phyloP scores from a whole-genome alignment of 2,329 filamentous ascomycete species.

The Phaeosphaeriaceae sp. region DNA sequence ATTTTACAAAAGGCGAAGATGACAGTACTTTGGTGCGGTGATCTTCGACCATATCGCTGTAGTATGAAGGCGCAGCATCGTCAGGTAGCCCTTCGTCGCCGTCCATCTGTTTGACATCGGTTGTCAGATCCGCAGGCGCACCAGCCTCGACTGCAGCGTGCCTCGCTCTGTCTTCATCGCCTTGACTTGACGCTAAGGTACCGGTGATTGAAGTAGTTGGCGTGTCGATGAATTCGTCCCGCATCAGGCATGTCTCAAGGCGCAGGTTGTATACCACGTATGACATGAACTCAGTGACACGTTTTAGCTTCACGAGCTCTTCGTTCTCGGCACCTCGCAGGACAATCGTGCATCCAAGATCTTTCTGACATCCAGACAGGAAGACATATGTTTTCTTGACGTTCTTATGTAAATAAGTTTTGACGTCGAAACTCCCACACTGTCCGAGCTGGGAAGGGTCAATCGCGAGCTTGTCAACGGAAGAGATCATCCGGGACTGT shows the following conservation, averaged over 20 bases:
- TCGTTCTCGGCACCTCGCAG: slow-evolving; percentile 80
- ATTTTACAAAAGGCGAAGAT: slow-evolving; percentile 94
- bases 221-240: slow-evolving; percentile 88
- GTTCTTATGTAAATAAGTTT: slow-evolving; percentile 87
- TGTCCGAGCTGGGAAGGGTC: slow-evolving; percentile 77
- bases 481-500: slow-evolving; percentile 90
- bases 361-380: slow-evolving; percentile 85
- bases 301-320: slow-evolving; percentile 80
- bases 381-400: slow-evolving; percentile 96
- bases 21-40: slow-evolving; percentile 93
- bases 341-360: slow-evolving; percentile 93
- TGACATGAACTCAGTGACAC: slow-evolving; percentile 97
- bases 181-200: slow-evolving; percentile 28
- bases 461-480: slow-evolving; percentile 89
- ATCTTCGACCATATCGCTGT: slow-evolving; percentile 92
- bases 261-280: slow-evolving; percentile 99
- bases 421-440: slow-evolving; percentile 90
- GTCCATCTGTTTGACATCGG: slow-evolving; percentile 46
- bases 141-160: background rate
- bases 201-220: slow-evolving; percentile 66
- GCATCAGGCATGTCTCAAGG: slow-evolving; percentile 90
- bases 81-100: slow-evolving; percentile 62
- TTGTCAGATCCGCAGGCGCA: slow-evolving; percentile 3
- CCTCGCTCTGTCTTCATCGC: slow-evolving; percentile 14
- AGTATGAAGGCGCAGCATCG: slow-evolving; percentile 88